phyloP scores from a whole-genome alignment of 2,329 filamentous ascomycete species.

The Alternaria panax region DNA sequence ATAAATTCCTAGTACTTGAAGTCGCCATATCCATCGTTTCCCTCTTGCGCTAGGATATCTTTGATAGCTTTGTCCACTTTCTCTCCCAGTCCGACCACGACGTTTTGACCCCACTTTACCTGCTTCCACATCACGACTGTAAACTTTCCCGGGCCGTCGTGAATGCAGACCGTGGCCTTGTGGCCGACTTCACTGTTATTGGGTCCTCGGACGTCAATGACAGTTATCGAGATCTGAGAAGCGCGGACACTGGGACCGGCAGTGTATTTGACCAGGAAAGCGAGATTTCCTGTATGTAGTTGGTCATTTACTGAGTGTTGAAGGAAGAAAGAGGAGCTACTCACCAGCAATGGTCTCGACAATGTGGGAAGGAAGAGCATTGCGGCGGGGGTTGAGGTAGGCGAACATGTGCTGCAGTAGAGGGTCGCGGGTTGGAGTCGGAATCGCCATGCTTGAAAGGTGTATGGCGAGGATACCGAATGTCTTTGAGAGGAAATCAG shows the following conservation, averaged over 20 bases:
- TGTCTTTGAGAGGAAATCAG: neutral
- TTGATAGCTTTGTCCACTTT: conserved; percentile 12
- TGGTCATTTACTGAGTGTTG: neutral
- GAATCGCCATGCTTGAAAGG: neutral
- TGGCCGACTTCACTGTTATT: conserved; percentile 8
- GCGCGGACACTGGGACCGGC: neutral
- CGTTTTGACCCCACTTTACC: conserved; percentile 3
- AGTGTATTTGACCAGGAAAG: conserved; percentile 14
- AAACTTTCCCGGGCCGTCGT: conserved; percentile 6
- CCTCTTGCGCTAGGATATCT: conserved; percentile 1
- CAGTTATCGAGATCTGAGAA: conserved; percentile 6
- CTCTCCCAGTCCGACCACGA: conserved; percentile 6
- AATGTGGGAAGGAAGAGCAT: neutral
- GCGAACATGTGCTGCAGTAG: conserved; percentile 12
- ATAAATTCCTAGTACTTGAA: neutral
- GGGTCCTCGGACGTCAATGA: conserved; percentile 10
- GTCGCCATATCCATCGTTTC: conserved; percentile 4
- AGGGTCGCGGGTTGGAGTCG: neutral
- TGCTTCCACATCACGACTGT: conserved; percentile 6
- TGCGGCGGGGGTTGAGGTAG: conserved; percentile 5
- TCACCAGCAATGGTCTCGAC: conserved; percentile 6
- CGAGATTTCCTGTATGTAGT: conserved; percentile 5
- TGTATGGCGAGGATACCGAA: neutral
- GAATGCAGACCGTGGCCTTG: conserved; percentile 11
- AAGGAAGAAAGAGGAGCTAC: neutral